Conservation (phyloP, 1,139 yeast genomes). For the Saccharomyces hybrid region DNA sequence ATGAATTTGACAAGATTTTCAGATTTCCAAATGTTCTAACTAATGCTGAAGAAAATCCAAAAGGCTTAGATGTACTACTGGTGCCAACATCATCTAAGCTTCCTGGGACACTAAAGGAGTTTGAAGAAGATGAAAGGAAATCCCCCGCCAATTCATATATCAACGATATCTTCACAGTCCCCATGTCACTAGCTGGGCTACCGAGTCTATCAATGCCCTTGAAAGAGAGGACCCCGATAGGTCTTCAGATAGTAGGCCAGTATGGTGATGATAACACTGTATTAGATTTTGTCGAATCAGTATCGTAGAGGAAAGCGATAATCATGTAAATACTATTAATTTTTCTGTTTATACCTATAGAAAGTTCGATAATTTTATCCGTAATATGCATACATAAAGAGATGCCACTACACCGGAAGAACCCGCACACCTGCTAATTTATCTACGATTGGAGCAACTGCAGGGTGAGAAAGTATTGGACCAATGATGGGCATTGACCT, state of each 20-base stretch:
- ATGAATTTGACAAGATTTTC: constrained; percentile 63
- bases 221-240: constrained; percentile 40
- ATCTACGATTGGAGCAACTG: constrained; percentile 70
- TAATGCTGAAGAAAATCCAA: constrained; percentile 13
- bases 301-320: constrained; percentile 20
- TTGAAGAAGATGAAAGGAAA: constrained; percentile 30
- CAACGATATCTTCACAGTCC: constrained; percentile 81
- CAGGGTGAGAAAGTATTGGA: constrained; percentile 73
- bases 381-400: not conserved
- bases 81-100: constrained; percentile 64
- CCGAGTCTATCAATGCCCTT: constrained; percentile 76
- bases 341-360: constrained; percentile 1
- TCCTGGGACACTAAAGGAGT: constrained; percentile 48
- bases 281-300: constrained; percentile 34
- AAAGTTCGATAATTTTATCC: not conserved
- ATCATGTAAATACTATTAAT: not conserved
- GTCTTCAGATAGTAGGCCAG: constrained; percentile 79
- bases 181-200: constrained; percentile 85
- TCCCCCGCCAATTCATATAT: constrained; percentile 57
- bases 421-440: constrained; percentile 57
- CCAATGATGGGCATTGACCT: constrained; percentile 87
- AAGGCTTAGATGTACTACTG: constrained; percentile 59
- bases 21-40: constrained; percentile 42
- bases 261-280: constrained; percentile 70
- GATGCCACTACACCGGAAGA: constrained; percentile 43